Conservation (phyloP, 495 filamentous ascomycete species). For the Saxophila tyrrhenica region DNA sequence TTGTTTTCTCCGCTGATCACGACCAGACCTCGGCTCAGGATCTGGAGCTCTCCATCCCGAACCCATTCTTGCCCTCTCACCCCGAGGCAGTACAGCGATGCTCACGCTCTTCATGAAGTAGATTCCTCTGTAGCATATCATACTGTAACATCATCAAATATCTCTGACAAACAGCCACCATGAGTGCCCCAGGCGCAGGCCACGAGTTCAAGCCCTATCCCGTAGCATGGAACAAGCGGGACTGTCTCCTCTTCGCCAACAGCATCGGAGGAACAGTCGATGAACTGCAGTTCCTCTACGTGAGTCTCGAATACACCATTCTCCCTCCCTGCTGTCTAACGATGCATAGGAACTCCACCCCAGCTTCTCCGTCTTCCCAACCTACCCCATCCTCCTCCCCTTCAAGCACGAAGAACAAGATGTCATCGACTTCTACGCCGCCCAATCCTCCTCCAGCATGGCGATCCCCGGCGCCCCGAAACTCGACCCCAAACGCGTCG, state of each 20-base stretch:
- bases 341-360: slow-evolving; percentile 38
- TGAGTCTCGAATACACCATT: slow-evolving; percentile 37
- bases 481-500: slow-evolving; percentile 60
- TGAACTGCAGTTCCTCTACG: slow-evolving; percentile 84
- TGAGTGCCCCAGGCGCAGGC: slow-evolving; percentile 52
- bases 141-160: too few relatives aligned
- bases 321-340: too few relatives aligned
- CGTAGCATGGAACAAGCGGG: slow-evolving; percentile 77
- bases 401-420: slow-evolving; percentile 72
- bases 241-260: slow-evolving; percentile 76
- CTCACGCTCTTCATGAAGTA: too few relatives aligned
- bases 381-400: slow-evolving; percentile 72
- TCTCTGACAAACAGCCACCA: background rate
- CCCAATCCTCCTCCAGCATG: slow-evolving; percentile 30
- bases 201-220: slow-evolving; percentile 62
- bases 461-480: slow-evolving; percentile 65
- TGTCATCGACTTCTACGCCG: slow-evolving; percentile 76
- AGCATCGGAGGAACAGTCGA: slow-evolving; percentile 75
- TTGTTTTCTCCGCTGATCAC: too few relatives aligned
- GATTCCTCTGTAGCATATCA: too few relatives aligned
- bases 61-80: too few relatives aligned
- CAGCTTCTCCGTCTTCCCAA: slow-evolving; percentile 73
- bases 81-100: too few relatives aligned
- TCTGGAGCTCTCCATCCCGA: too few relatives aligned
- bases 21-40: too few relatives aligned